phyloP scores from a whole-genome alignment of 495 filamentous ascomycete species.

The Bryoglossum gracile region DNA sequence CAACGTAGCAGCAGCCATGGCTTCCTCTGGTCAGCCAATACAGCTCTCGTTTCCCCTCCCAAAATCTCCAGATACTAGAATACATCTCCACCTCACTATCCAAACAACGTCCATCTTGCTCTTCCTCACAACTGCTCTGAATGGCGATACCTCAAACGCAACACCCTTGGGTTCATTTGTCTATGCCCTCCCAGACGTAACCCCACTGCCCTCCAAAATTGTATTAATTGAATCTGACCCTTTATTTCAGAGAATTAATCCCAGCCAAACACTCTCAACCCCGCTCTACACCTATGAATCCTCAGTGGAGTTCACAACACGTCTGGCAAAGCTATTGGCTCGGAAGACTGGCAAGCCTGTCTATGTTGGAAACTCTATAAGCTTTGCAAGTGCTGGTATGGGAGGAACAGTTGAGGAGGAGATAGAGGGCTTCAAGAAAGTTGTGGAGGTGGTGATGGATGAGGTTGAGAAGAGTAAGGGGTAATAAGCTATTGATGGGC shows the following conservation, averaged over 20 bases:
- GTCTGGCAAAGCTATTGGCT: constrained; percentile 75
- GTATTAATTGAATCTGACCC: constrained; percentile 4
- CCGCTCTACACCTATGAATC: constrained; percentile 65
- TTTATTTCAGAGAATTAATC: constrained; percentile 50
- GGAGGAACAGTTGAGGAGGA: constrained; percentile 84
- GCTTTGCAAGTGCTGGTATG: constrained; percentile 56
- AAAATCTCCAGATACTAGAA: constrained; percentile 64
- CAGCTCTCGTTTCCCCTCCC: constrained; percentile 76
- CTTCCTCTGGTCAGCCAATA: constrained; percentile 24
- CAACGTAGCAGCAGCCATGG: neutral
- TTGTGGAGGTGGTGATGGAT: constrained; percentile 59
- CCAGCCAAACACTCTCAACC: constrained; percentile 62
- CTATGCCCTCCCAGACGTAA: constrained; percentile 84
- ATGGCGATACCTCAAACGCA: constrained; percentile 45
- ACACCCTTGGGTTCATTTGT: constrained; percentile 76
- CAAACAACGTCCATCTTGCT: constrained; percentile 58
- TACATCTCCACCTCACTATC: constrained; percentile 70
- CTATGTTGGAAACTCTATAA: constrained; percentile 78
- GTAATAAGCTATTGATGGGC: constrained; percentile 1
- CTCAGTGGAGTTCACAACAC: constrained; percentile 77
- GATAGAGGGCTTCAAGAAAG: constrained; percentile 73
- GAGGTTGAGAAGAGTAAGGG: constrained; percentile 7
- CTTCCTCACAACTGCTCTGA: constrained; percentile 66
- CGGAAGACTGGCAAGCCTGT: constrained; percentile 59
- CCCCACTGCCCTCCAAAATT: constrained; percentile 22